Percentiles rank a stretch among this genome's conserved stretches.
phyloP scores from a whole-genome alignment of 352 stramenopile species.

The Phytophthora megakarya region DNA sequence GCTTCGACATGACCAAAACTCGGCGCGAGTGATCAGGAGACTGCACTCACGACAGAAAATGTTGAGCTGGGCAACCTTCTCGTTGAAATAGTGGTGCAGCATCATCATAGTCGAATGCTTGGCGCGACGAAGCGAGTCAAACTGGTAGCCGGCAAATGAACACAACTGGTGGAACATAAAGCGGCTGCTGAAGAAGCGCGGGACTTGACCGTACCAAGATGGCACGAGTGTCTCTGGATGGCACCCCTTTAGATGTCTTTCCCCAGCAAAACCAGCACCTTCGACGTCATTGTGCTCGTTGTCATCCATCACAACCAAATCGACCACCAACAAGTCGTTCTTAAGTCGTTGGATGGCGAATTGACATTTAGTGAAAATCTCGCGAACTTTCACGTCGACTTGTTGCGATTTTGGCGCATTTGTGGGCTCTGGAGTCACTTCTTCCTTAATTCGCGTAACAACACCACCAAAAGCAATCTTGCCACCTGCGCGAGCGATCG shows the following conservation, averaged over 20 bases:
- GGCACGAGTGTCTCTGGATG: constrained; percentile 49
- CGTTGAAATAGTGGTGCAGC: constrained; percentile 87
- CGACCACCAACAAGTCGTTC: constrained; percentile 82
- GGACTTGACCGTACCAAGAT: constrained; percentile 59
- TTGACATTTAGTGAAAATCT: constrained; percentile 70
- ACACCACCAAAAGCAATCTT: constrained; percentile 45
- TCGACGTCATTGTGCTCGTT: constrained; percentile 14
- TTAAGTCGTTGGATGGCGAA: constrained; percentile 70
- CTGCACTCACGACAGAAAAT: constrained; percentile 80
- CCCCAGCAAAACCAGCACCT: constrained; percentile 3
- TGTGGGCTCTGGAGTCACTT: constrained; percentile 18
- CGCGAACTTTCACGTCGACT: constrained; percentile 67
- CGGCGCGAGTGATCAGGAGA: constrained; percentile 75
- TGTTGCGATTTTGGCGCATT: constrained; percentile 16
- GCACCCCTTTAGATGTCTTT: constrained; percentile 27
- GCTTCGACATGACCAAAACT: constrained; percentile 64
- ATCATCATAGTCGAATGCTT: constrained; percentile 93
- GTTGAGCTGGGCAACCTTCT: constrained; percentile 69
- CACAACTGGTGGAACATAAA: constrained; percentile 91
- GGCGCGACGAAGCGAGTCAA: constrained; percentile 85
- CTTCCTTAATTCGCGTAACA: constrained; percentile 56
- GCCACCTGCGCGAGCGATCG: constrained; percentile 45
- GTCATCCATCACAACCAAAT: constrained; percentile 42
- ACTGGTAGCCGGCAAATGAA: constrained; percentile 79
- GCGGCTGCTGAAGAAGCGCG: constrained; percentile 81